Base-by-base conservation (phyloP, 768 basidiomycete genomes). In the Megacollybia marginata region DNA sequence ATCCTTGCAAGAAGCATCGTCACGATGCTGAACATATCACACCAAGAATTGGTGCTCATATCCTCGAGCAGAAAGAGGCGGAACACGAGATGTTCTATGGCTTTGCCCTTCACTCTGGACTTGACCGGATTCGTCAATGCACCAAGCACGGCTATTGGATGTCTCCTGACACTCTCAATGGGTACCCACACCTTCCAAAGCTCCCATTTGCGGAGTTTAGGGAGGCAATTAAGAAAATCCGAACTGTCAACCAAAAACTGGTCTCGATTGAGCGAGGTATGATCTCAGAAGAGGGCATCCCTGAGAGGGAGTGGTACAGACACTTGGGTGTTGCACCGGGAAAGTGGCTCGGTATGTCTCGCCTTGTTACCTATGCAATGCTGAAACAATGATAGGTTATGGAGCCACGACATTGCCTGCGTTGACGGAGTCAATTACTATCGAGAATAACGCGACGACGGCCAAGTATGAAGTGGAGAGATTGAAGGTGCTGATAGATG, bases 261-360 rank as follows among this genome's bases (percentile, higher is more conserved):
- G 65, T 72, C 7, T 66, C 70, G 7, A 90, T 91, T 55, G 89
- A 92, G 62, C 77, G 76, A 44, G 88, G 91, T 1, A 89, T 95
- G 62, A 85, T 93, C 52, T 81, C 80, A 6, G 70, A 85, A 57
- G 80, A 71, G 15, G 92, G 92, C 0, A 80, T 92, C 54, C 81
- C 82, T 54, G 81, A 83, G 46, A 74, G 88, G 31, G 85, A 89
- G 62, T 94, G 92, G 92, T 95, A 87, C 62, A 80, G 72, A 58
- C 85, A 92, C 65, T 74, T 92, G 13, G 91, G 78, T 44, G 88
- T 92, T 40, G 89, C 92, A 2, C 92, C 92, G 31, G 92, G 91
- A 35, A 83, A 88, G 63, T 85, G 85, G 81, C 79, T 85, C 36
- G 85, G 86, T 87, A 55, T 56, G 75, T 65, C 2, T 23, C 28